Base-by-base conservation (phyloP, 2,329 filamentous ascomycete species). In the Escovopsis sp. region DNA sequence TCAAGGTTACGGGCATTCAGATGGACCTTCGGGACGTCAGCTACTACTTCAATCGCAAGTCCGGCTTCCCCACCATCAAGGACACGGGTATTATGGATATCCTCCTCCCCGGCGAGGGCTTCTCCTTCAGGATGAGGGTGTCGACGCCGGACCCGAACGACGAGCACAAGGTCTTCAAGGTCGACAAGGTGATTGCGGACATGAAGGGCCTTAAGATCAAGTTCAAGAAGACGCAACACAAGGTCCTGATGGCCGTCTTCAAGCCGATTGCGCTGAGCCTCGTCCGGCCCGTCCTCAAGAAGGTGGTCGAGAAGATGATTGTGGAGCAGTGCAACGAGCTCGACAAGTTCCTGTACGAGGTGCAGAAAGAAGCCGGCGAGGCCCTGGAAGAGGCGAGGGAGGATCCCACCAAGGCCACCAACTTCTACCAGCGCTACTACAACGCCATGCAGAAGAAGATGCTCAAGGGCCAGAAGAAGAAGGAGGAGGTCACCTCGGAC, bases 11-110 rank as follows among this genome's bases (percentile, higher is more conserved):
- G 23, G 89, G 91, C 42, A 73, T 98, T 35, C 91, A 98, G 69
- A 87, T 89, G 70, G 91, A 98, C 52, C 70, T 96, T 37, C 76
- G 74, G 49, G 86, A 94, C 56, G 85, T 98, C 48, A 85, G 84
- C 61, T 96, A 88, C 72, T 88, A 96, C 63, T 72, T 98, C 65
- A 91, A 91, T 68, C 85, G 82, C 66, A 96, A 98, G 75, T 69
- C 87, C 55, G 89, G 91, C 8, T 95, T 95, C 70, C 89, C 88
- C 3, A 74, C 80, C 12, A 70, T 96, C 59, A 87, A 77, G 15
- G 91, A 98, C 59, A 83, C 77, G 38, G 91, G 91, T 67, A 72
- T 96, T 30, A 80, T 83, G 65, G 88, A 96, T 58, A 79, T 98
- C 54, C 77, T 87, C 56, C 75, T 98, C 43, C 85, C 83, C 26